These are phyloP conservation scores for Cercospora citrullina DNA, from an alignment of 2,329 filamentous ascomycete genomes.

Conservation along the genomic window DNA sequence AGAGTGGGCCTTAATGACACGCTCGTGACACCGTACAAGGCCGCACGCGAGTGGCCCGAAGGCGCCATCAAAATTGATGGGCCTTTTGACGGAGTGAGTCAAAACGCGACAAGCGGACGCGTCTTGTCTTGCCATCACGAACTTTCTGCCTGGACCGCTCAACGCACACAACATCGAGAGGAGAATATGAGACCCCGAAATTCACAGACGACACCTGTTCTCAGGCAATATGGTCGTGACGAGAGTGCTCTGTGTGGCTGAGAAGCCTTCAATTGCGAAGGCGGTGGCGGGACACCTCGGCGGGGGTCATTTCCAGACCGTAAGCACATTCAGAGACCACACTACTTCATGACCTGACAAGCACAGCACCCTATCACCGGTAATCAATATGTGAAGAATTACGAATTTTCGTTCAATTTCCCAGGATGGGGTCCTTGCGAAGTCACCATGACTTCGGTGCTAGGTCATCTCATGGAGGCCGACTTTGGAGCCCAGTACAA, in stretches of 20 bases:
- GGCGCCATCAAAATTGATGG: neutral
- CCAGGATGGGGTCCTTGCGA: slow-evolving; percentile 74
- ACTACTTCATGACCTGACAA: slow-evolving; percentile 19
- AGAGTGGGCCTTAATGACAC: neutral
- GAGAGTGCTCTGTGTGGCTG: slow-evolving; percentile 72
- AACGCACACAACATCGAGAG: neutral
- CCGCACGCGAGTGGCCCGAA: neutral
- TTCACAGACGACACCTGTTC: neutral
- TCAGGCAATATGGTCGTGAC: slow-evolving; percentile 41
- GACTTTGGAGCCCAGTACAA: slow-evolving; percentile 75
- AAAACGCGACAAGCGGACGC: neutral
- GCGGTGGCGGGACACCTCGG: slow-evolving; percentile 87
- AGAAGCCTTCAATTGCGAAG: slow-evolving; percentile 94
- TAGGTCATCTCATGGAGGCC: slow-evolving; percentile 79
- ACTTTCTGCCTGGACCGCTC: neutral
- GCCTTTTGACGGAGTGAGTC: neutral
- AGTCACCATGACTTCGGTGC: slow-evolving; percentile 91
- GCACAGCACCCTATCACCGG: slow-evolving; percentile 64
- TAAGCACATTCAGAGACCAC: slow-evolving; percentile 48
- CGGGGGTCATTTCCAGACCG: slow-evolving; percentile 69
- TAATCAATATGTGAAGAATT: slow-evolving; percentile 86
- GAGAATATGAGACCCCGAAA: slow-evolving; percentile 2
- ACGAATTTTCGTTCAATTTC: slow-evolving; percentile 88
- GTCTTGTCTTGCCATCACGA: neutral
- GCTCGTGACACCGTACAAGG: neutral